Percentiles rank a stretch among this genome's conserved stretches.
Evolutionary conservation across 2,329 filamentous ascomycete species (phyloP).

Genomic region (Aspergillus melleus): DNA sequence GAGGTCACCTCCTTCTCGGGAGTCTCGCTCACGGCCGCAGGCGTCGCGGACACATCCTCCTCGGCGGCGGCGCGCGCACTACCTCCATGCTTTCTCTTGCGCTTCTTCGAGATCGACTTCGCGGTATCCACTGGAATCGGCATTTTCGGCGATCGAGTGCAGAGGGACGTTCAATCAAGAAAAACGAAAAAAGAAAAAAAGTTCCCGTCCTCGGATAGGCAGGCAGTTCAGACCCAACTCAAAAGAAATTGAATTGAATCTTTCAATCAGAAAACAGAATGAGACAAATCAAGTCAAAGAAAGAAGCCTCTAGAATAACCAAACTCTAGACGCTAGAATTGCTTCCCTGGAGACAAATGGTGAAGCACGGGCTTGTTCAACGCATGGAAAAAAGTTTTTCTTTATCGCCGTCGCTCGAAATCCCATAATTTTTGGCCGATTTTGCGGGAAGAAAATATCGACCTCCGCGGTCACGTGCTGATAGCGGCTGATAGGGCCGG

Average conservation of each 20-base stretch:
- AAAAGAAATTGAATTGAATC: neutral
- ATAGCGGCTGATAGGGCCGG: conserved; percentile 4
- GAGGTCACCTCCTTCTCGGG: conserved; percentile 18
- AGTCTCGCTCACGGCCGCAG: conserved; percentile 24
- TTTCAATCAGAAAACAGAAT: neutral
- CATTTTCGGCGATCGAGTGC: conserved; percentile 23
- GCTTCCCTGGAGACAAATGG: neutral
- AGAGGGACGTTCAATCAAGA: neutral
- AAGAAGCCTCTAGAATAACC: neutral
- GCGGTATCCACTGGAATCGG: conserved; percentile 39
- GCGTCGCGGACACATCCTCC: conserved; percentile 27
- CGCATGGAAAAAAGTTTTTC: neutral
- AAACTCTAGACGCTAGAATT: neutral
- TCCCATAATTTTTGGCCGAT: neutral
- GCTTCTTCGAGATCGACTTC: conserved; percentile 43
- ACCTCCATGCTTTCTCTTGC: conserved; percentile 46
- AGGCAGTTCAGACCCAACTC: too few species aligned
- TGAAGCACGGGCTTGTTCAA: neutral
- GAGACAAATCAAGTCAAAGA: neutral
- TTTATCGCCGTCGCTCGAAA: conserved; percentile 2
- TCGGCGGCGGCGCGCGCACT: conserved; percentile 24
- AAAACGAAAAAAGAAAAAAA: neutral
- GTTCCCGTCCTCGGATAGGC: neutral
- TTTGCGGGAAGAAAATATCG: conserved; percentile 9
- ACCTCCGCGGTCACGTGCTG: conserved; percentile 2